These are phyloP conservation scores for Hypoxylon trugodes DNA, from an alignment of 495 filamentous ascomycete genomes.

Conservation along the genomic window DNA sequence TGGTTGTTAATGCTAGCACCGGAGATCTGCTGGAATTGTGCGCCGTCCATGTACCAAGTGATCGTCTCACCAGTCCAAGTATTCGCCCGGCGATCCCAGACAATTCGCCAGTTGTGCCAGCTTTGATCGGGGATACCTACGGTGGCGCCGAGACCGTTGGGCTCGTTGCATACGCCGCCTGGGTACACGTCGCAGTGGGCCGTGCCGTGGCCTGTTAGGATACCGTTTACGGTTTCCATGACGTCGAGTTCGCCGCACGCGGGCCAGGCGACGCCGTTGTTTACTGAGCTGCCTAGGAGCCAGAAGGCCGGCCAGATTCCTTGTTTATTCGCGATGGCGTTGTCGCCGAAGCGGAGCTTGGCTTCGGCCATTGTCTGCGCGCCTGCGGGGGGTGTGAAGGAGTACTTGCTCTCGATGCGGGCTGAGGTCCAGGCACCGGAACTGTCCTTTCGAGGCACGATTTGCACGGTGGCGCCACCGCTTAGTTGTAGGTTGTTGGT, in stretches of 20 bases:
- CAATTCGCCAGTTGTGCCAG: conserved; percentile 58
- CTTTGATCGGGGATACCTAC: conserved; percentile 50
- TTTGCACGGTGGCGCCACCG: conserved; percentile 54
- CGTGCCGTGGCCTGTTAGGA: conserved; percentile 55
- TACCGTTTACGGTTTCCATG: conserved; percentile 59
- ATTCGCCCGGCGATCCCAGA: conserved; percentile 51
- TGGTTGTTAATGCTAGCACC: conserved; percentile 48
- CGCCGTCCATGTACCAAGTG: conserved; percentile 58
- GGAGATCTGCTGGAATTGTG: conserved; percentile 50
- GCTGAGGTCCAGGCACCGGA: conserved; percentile 57
- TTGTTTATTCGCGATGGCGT: conserved; percentile 47
- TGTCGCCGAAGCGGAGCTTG: conserved; percentile 53
- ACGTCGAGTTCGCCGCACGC: conserved; percentile 61
- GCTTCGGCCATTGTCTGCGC: conserved; percentile 52
- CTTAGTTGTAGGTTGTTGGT: conserved; percentile 51
- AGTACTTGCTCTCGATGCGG: conserved; percentile 56
- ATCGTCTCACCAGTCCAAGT: conserved; percentile 55
- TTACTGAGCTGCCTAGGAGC: conserved; percentile 56
- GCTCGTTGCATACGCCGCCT: conserved; percentile 58
- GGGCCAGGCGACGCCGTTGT: conserved; percentile 54
- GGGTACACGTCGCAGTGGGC: conserved; percentile 56
- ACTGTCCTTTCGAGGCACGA: conserved; percentile 52
- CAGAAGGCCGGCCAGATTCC: conserved; percentile 66
- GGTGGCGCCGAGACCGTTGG: conserved; percentile 47
- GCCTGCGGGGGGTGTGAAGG: conserved; percentile 53